A percentile compares a stretch with the other conserved stretches of the same genome.
Conservation (phyloP, 1,139 yeast genomes). For the Diutina ranongensis region DNA sequence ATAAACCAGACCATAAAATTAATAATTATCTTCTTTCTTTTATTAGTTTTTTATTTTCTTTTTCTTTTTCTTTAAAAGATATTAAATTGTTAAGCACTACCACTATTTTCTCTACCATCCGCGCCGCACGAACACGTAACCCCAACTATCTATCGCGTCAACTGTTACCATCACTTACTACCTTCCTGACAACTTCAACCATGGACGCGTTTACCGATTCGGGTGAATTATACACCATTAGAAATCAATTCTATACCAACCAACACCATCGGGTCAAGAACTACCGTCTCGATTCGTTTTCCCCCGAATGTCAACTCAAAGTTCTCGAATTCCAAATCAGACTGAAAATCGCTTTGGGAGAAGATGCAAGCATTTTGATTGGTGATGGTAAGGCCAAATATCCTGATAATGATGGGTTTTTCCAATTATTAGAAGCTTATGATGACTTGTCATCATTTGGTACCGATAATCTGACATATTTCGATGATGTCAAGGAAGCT, state of each 20-base stretch:
- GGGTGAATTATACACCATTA: conserved; percentile 27
- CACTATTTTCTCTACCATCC: neutral
- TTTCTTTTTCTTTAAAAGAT: too few relatives aligned
- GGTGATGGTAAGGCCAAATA: conserved; percentile 25
- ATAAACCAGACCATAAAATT: too few relatives aligned
- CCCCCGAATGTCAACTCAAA: conserved; percentile 25
- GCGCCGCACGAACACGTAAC: neutral
- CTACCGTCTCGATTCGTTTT: conserved; percentile 23
- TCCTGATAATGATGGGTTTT: conserved; percentile 24
- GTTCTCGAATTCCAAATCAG: conserved; percentile 34
- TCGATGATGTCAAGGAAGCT: conserved; percentile 24
- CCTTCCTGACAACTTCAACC: neutral
- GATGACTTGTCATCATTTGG: conserved; percentile 34
- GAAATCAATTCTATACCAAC: conserved; percentile 36
- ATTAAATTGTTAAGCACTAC: too few relatives aligned
- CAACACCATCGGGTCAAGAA: conserved; percentile 29
- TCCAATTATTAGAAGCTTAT: conserved; percentile 16
- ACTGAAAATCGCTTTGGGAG: conserved; percentile 26
- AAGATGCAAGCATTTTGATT: conserved; percentile 31
- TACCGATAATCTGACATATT: conserved; percentile 17
- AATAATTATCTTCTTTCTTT: too few relatives aligned
- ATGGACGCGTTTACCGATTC: conserved; percentile 5
- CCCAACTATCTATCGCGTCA: too few relatives aligned
- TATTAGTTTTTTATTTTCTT: too few relatives aligned
- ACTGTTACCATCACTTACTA: too few relatives aligned